phyloP scores from a whole-genome alignment of 1,284 basidiomycete genomes.

The Ceratobasidium sp. region DNA sequence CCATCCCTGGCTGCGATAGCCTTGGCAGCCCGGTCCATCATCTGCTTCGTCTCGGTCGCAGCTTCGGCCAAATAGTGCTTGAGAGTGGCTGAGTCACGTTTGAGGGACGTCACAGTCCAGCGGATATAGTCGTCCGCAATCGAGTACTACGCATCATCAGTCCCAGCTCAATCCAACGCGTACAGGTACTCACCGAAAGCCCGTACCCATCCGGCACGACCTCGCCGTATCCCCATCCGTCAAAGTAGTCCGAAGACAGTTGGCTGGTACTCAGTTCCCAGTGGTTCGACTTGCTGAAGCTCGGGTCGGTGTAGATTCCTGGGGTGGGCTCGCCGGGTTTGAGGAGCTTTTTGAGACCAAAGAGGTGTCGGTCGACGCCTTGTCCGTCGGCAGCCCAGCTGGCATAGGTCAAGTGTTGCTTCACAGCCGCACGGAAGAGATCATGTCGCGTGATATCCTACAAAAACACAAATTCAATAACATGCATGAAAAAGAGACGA shows the following conservation, averaged over 20 bases:
- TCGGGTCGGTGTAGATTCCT: slow-evolving; percentile 78
- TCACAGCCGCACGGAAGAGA: slow-evolving; percentile 79
- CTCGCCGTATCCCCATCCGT: slow-evolving; percentile 98
- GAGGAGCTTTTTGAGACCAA: slow-evolving; percentile 88
- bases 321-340: slow-evolving; percentile 76
- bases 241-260: slow-evolving; percentile 81
- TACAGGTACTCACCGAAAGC: slow-evolving; percentile 56
- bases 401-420: slow-evolving; percentile 86
- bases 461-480: slow-evolving; percentile 8
- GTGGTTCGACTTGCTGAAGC: slow-evolving; percentile 74
- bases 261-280: slow-evolving; percentile 96
- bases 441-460: slow-evolving; percentile 68
- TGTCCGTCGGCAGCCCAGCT: slow-evolving; percentile 91
- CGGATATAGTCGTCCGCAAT: slow-evolving; percentile 88
- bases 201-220: slow-evolving; percentile 95
- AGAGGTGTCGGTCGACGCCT: slow-evolving; percentile 95
- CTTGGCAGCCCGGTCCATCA: slow-evolving; percentile 72
- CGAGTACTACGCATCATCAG: slow-evolving; percentile 60
- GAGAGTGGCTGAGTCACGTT: slow-evolving; percentile 67
- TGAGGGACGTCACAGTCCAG: slow-evolving; percentile 91
- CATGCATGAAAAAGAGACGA: slow-evolving; percentile 43
- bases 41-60: slow-evolving; percentile 72
- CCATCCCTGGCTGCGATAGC: slow-evolving; percentile 30
- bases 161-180: neutral
- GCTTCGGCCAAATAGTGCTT: slow-evolving; percentile 79